These are phyloP conservation scores for Aegilops longissima DNA, from an alignment of 176 grass and related monocot species.

Conservation along the genomic window DNA sequence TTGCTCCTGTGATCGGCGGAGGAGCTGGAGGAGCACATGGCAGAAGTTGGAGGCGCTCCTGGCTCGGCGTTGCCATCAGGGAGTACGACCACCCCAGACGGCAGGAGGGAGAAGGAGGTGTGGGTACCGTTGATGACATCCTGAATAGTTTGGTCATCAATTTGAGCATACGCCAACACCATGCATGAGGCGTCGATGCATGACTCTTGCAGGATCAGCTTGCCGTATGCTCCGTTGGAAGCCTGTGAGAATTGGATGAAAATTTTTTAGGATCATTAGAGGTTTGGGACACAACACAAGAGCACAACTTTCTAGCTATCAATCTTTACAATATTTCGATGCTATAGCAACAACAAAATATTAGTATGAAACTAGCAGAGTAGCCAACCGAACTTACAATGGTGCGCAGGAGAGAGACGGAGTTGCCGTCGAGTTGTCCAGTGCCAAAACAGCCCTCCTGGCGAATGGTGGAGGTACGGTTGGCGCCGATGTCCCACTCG, in stretches of 20 bases:
- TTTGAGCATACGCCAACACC: background rate
- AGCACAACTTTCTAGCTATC: background rate
- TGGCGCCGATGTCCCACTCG: conserved; percentile 41
- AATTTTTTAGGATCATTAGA: background rate
- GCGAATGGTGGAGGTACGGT: conserved; percentile 5
- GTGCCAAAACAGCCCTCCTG: conserved; percentile 42
- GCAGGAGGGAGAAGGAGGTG: background rate
- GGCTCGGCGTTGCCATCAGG: conserved; percentile 19
- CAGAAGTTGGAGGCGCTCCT: background rate
- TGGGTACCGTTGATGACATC: background rate
- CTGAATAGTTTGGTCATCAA: background rate
- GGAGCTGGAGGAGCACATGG: background rate
- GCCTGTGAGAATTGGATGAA: background rate
- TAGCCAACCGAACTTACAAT: conserved; percentile 36
- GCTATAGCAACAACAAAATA: background rate
- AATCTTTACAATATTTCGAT: background rate
- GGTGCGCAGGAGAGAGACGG: conserved; percentile 50
- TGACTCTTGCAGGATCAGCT: background rate
- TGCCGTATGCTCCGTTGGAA: background rate
- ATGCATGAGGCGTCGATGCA: background rate
- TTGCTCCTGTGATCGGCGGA: no score
- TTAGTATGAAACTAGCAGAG: background rate
- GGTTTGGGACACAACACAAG: background rate
- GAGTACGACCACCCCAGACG: background rate
- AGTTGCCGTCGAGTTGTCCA: conserved; percentile 31